phyloP scores from a whole-genome alignment of 768 basidiomycete species.

The Suillus subaureus region DNA sequence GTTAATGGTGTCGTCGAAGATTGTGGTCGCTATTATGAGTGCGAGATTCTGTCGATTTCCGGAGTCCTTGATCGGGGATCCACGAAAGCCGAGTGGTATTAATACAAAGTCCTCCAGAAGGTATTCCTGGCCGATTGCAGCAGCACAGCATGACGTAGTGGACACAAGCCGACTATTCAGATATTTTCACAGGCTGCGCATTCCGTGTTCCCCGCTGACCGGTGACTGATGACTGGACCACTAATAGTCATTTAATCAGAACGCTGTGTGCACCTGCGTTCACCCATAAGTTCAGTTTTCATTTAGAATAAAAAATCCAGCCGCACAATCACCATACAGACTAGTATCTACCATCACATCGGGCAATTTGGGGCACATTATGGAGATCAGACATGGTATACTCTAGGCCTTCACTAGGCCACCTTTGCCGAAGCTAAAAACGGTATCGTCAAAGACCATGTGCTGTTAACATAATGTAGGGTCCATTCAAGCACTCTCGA shows the following conservation, averaged over 20 bases:
- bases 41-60: too few species aligned
- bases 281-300: background rate
- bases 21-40: too few species aligned
- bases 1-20: too few species aligned
- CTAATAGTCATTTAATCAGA: background rate
- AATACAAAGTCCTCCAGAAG: too few species aligned
- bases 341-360: background rate
- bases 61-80: too few species aligned
- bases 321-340: background rate
- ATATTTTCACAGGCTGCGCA: background rate
- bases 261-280: background rate
- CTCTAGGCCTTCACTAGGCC: background rate
- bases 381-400: background rate
- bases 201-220: background rate
- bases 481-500: slow-evolving; percentile 6
- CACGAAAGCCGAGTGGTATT: too few species aligned
- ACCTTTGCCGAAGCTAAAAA: background rate
- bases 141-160: too few species aligned
- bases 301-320: background rate
- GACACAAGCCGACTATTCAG: too few species aligned
- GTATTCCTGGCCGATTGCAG: too few species aligned
- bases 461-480: background rate
- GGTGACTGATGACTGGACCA: background rate
- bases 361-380: background rate
- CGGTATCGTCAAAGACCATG: background rate